A percentile compares a stretch with the other conserved stretches of the same genome.
phyloP scores from a whole-genome alignment of 805 yeast species.

The Babjeviella inositovora region DNA sequence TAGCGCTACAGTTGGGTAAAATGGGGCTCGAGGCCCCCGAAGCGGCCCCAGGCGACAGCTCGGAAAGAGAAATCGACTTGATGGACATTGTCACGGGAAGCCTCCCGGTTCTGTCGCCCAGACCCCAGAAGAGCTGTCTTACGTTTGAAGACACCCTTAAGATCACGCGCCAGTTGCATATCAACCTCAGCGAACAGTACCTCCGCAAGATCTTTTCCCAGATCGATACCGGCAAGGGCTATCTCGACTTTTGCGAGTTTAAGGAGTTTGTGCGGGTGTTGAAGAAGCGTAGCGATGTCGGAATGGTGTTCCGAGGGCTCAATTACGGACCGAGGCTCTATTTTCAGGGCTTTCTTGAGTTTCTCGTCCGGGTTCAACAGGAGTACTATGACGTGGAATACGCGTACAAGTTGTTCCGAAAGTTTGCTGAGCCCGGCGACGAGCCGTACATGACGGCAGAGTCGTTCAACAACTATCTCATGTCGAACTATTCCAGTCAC shows the following conservation, averaged over 20 bases:
- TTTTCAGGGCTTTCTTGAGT: constrained; percentile 12
- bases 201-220: constrained; percentile 31
- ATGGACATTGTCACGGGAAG: too few relatives aligned
- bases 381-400: constrained; percentile 17
- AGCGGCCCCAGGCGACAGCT: constrained; percentile 1
- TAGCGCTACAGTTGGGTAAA: too few relatives aligned
- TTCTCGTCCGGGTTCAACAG: constrained; percentile 28
- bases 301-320: constrained; percentile 23
- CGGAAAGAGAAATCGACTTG: too few relatives aligned
- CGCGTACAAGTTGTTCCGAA: constrained; percentile 11
- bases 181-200: constrained; percentile 44
- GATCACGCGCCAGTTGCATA: constrained; percentile 52
- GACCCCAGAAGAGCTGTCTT: constrained; percentile 14
- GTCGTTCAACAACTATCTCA: constrained; percentile 18
- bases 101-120: constrained; percentile 3
- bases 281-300: constrained; percentile 50
- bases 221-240: constrained; percentile 32
- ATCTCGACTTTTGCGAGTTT: constrained; percentile 57
- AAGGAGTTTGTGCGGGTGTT: constrained; percentile 55
- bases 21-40: too few relatives aligned
- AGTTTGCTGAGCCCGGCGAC: background rate
- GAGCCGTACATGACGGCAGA: constrained; percentile 5
- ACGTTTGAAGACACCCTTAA: constrained; percentile 54
- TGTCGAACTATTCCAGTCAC: constrained; percentile 11
- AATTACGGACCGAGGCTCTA: too few relatives aligned